Conservation (phyloP, 1,139 yeast genomes). For the Suhomyces taliae region DNA sequence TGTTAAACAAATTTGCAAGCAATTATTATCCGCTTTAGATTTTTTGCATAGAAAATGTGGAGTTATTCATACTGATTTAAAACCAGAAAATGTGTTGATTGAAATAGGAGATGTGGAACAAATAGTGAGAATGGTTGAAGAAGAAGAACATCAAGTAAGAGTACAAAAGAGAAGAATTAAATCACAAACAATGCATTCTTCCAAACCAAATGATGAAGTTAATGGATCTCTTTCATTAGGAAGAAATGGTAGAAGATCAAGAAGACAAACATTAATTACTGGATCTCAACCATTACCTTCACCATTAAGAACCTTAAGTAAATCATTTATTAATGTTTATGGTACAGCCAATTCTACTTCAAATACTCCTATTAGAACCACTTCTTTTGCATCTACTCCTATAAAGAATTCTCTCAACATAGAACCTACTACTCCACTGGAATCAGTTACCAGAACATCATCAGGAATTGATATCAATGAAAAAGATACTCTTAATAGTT, state of each 20-base stretch:
- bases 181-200: constrained; percentile 7
- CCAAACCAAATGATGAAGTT: constrained; percentile 6
- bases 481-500: constrained; percentile 33
- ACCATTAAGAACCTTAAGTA: constrained; percentile 47
- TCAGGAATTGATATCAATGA: constrained; percentile 9
- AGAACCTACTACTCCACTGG: constrained; percentile 12
- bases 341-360: constrained; percentile 43
- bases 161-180: constrained; percentile 14
- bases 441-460: constrained; percentile 10
- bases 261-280: constrained; percentile 76
- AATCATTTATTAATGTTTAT: constrained; percentile 33
- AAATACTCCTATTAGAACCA: constrained; percentile 40
- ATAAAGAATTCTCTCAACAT: constrained; percentile 1
- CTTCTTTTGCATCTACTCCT: constrained; percentile 13
- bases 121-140: constrained; percentile 34
- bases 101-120: constrained; percentile 41
- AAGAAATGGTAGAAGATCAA: constrained; percentile 54
- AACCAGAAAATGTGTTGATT: constrained; percentile 45
- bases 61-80: constrained; percentile 45
- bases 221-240: constrained; percentile 40
- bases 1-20: constrained; percentile 40
- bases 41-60: constrained; percentile 44
- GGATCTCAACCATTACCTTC: constrained; percentile 88
- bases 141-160: constrained; percentile 22
- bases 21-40: constrained; percentile 39